phyloP scores from a whole-genome alignment of 345 rosid genomes.

The Excoecaria cochinchinensis region DNA sequence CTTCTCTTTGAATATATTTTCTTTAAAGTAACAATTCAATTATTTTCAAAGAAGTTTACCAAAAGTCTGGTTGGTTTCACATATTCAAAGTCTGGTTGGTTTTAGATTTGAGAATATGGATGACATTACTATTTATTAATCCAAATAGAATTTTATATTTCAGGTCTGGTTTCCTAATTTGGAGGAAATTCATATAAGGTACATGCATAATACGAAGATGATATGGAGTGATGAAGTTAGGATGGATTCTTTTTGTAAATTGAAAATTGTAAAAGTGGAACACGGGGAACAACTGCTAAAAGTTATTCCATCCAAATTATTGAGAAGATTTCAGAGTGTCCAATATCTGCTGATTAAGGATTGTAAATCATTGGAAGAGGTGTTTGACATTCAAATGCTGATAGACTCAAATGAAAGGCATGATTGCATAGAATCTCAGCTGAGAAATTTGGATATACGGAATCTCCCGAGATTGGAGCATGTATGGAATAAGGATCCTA shows the following conservation, averaged over 20 bases:
- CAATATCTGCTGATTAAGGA: not conserved
- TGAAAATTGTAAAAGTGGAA: constrained; percentile 1
- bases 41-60: too few species aligned
- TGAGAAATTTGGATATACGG: not conserved
- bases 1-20: too few species aligned
- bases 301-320: constrained; percentile 20
- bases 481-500: constrained; percentile 13
- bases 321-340: not conserved
- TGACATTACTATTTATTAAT: too few species aligned
- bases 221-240: constrained; percentile 20
- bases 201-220: constrained; percentile 19
- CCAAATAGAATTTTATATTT: not conserved
- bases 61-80: too few species aligned
- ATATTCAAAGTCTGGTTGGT: too few species aligned
- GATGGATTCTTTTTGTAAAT: constrained; percentile 17
- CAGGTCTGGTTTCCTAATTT: constrained; percentile 29
- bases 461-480: constrained; percentile 8
- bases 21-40: too few species aligned
- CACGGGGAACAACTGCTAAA: not conserved
- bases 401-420: not conserved
- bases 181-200: constrained; percentile 16
- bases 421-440: not conserved
- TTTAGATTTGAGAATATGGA: too few species aligned
- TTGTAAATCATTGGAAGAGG: constrained; percentile 10
- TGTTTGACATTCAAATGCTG: constrained; percentile 16